Evolutionary conservation across 2,329 filamentous ascomycete genomes (phyloP).

Genomic region (Aspergillus terreus): DNA sequence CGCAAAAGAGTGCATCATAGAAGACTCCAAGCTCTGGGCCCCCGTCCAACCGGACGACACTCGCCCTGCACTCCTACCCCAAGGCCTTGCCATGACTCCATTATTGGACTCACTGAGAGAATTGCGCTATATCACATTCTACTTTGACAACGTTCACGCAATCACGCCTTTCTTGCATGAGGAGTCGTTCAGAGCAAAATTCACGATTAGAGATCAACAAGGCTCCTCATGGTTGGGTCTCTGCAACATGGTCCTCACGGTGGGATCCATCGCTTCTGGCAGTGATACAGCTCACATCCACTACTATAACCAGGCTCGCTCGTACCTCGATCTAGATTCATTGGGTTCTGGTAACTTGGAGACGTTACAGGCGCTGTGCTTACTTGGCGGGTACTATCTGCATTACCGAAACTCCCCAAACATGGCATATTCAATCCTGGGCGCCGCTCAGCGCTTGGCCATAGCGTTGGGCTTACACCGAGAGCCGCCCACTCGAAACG

Average conservation of each 20-base stretch:
- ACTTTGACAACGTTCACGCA: constrained; percentile 6
- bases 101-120: neutral
- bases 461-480: constrained; percentile 11
- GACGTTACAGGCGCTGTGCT: constrained; percentile 14
- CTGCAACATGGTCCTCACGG: constrained; percentile 7
- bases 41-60: neutral
- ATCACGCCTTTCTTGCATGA: constrained; percentile 8
- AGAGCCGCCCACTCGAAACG: neutral
- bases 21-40: neutral
- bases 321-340: constrained; percentile 2
- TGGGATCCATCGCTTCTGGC: constrained; percentile 6
- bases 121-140: constrained; percentile 2
- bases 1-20: neutral
- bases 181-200: neutral
- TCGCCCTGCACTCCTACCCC: neutral
- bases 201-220: neutral
- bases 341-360: constrained; percentile 16
- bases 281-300: constrained; percentile 3
- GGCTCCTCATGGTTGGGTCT: constrained; percentile 4
- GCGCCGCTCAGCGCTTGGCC: constrained; percentile 16
- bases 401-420: constrained; percentile 18
- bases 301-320: constrained; percentile 4
- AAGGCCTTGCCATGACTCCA: neutral
- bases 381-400: constrained; percentile 14
- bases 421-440: constrained; percentile 14